phyloP scores from a whole-genome alignment of 1,284 basidiomycete species.

The Anthracocystis panici-leucophaei region DNA sequence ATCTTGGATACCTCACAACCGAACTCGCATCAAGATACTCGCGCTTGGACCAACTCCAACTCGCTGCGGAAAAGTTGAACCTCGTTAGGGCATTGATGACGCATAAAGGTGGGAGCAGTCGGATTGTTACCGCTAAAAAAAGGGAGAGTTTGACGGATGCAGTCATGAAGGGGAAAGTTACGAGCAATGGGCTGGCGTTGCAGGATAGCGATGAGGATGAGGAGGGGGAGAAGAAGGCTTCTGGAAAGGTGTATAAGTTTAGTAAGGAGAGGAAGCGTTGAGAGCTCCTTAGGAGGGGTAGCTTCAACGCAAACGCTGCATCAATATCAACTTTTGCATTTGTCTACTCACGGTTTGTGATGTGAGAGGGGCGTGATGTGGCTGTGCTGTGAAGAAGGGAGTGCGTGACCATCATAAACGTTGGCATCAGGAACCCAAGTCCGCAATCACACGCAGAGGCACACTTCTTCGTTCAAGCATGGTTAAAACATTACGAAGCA shows the following conservation, averaged over 20 bases:
- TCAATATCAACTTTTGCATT: neutral
- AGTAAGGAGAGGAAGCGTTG: constrained; percentile 59
- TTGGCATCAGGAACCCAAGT: neutral
- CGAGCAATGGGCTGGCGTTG: constrained; percentile 51
- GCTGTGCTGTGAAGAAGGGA: too few species aligned
- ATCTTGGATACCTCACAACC: constrained; percentile 54
- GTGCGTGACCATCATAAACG: neutral
- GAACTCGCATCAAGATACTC: constrained; percentile 57
- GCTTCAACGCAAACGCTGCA: neutral
- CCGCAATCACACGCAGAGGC: neutral
- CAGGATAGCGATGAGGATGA: constrained; percentile 43
- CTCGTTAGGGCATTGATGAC: constrained; percentile 62
- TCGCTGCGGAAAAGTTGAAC: constrained; percentile 57
- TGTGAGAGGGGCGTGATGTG: too few species aligned
- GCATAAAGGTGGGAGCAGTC: constrained; percentile 41
- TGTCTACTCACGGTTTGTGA: too few species aligned
- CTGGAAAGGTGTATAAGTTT: constrained; percentile 48
- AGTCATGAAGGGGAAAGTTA: constrained; percentile 53
- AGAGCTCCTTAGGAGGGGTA: neutral
- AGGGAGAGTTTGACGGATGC: constrained; percentile 29
- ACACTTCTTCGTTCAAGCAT: neutral
- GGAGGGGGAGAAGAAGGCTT: constrained; percentile 10
- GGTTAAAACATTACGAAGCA: constrained; percentile 1
- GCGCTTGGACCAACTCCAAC: constrained; percentile 54
- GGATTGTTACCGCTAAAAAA: constrained; percentile 37